Percentiles rank a stretch among this genome's conserved stretches.
phyloP scores from a whole-genome alignment of 1,284 basidiomycete species.

The Pholiota adiposa region DNA sequence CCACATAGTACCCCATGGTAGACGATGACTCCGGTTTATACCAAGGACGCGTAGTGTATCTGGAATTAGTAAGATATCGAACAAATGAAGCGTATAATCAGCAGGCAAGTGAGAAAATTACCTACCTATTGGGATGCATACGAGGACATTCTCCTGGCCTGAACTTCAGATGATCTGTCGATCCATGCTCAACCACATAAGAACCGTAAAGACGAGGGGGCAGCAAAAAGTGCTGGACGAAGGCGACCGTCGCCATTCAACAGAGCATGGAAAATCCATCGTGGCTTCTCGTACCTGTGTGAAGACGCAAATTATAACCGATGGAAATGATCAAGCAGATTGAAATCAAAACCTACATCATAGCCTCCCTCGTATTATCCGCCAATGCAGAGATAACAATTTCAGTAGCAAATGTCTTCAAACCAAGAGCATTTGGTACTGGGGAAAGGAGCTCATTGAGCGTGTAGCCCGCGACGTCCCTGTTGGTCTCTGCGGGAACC shows the following conservation, averaged over 20 bases:
- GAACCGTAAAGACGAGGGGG: constrained; percentile 33
- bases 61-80: constrained; percentile 15
- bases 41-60: constrained; percentile 43
- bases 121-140: constrained; percentile 33
- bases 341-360: constrained; percentile 44
- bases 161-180: constrained; percentile 20
- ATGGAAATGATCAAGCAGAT: background rate
- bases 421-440: constrained; percentile 39
- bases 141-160: constrained; percentile 29
- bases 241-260: constrained; percentile 31
- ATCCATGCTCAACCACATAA: constrained; percentile 23
- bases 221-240: constrained; percentile 38
- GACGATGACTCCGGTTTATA: constrained; percentile 42
- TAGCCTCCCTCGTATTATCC: constrained; percentile 42
- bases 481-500: constrained; percentile 43
- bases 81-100: too few relatives aligned
- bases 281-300: constrained; percentile 39
- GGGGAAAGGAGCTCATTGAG: constrained; percentile 39
- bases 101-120: background rate
- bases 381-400: constrained; percentile 40
- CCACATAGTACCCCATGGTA: constrained; percentile 25
- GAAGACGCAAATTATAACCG: background rate
- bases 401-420: constrained; percentile 35
- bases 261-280: constrained; percentile 32
- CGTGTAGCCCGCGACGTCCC: constrained; percentile 39